Percentiles rank a stretch among this genome's conserved stretches.
These are phyloP conservation scores for Aureobasidium vineae DNA, from an alignment of 2,329 filamentous ascomycete species.

Conservation along the genomic window DNA sequence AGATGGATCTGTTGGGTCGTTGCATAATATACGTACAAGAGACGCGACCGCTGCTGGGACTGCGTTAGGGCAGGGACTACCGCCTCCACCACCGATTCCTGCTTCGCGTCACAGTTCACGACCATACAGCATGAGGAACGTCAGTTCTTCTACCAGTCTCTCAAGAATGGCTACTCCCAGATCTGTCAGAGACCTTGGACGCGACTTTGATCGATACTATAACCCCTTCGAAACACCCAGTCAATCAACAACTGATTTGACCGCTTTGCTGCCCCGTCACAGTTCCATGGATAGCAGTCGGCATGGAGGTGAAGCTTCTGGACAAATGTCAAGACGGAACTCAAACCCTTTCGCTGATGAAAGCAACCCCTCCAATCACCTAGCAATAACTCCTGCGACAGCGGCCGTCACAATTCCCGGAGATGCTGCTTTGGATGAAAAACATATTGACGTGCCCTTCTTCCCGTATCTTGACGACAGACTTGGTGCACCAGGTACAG, in stretches of 20 bases:
- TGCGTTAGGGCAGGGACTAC: slow-evolving; percentile 24
- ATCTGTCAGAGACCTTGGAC: slow-evolving; percentile 40
- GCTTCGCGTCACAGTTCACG: slow-evolving; percentile 28
- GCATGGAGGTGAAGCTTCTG: slow-evolving; percentile 26
- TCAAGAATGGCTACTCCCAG: slow-evolving; percentile 34
- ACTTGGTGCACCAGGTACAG: slow-evolving; percentile 46
- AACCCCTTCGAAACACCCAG: slow-evolving; percentile 41
- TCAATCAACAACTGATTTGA: slow-evolving; percentile 38
- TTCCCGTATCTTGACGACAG: slow-evolving; percentile 50
- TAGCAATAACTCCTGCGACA: slow-evolving; percentile 26
- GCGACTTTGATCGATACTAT: slow-evolving; percentile 42
- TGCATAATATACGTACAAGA: slow-evolving; percentile 28
- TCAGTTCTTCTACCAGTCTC: slow-evolving; percentile 35
- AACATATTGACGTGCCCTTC: slow-evolving; percentile 39
- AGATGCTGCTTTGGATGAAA: slow-evolving; percentile 27
- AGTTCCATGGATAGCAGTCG: slow-evolving; percentile 30
- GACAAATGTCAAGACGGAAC: slow-evolving; percentile 33
- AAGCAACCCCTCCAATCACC: slow-evolving; percentile 28
- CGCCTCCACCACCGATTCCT: slow-evolving; percentile 25
- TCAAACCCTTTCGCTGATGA: slow-evolving; percentile 39
- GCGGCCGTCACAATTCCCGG: neutral
- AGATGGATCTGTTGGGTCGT: slow-evolving; percentile 23
- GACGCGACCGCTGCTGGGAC: slow-evolving; percentile 30
- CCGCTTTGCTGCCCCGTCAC: slow-evolving; percentile 31
- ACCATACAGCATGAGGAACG: slow-evolving; percentile 31